Percentiles rank a stretch among this genome's conserved stretches.
Evolutionary conservation across 495 filamentous ascomycete genomes (phyloP).

Genomic region (Letharia lupina): DNA sequence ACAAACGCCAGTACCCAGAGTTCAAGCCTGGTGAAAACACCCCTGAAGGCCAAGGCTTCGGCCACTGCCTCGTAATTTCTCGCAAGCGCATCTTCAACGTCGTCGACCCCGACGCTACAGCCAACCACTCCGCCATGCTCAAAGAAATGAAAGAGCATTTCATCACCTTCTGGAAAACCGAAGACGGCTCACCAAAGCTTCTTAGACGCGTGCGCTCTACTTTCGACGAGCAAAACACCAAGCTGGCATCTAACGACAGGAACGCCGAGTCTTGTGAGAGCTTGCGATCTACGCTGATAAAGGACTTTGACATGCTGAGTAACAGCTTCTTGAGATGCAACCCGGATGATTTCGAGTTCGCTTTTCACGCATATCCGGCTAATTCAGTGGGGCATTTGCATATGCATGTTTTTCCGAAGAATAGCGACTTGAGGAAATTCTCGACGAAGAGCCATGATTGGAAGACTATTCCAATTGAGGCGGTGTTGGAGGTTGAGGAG

Average conservation of each 20-base stretch:
- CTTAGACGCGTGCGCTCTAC: conserved; percentile 12
- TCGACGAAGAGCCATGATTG: conserved; percentile 25
- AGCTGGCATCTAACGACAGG: conserved; percentile 16
- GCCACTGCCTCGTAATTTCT: conserved; percentile 30
- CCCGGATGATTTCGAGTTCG: conserved; percentile 28
- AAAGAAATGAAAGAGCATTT: conserved; percentile 30
- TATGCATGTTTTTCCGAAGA: conserved; percentile 29
- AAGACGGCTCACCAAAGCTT: conserved; percentile 6
- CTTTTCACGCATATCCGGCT: conserved; percentile 28
- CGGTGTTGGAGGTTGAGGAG: conserved; percentile 18
- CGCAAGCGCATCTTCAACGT: conserved; percentile 30
- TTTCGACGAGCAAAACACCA: conserved; percentile 21
- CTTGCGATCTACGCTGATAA: neutral
- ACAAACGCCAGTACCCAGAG: conserved; percentile 28
- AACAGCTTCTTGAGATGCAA: conserved; percentile 11
- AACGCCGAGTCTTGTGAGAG: conserved; percentile 13
- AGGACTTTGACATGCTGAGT: conserved; percentile 9
- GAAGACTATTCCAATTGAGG: conserved; percentile 28
- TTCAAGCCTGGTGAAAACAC: conserved; percentile 16
- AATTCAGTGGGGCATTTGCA: conserved; percentile 30
- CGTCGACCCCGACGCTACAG: conserved; percentile 24
- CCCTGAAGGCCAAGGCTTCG: conserved; percentile 27
- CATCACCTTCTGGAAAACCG: conserved; percentile 16
- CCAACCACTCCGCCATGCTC: conserved; percentile 21
- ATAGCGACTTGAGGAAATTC: conserved; percentile 16